phyloP scores from a whole-genome alignment of 2,329 filamentous ascomycete species.

The Xylariales sp. region DNA sequence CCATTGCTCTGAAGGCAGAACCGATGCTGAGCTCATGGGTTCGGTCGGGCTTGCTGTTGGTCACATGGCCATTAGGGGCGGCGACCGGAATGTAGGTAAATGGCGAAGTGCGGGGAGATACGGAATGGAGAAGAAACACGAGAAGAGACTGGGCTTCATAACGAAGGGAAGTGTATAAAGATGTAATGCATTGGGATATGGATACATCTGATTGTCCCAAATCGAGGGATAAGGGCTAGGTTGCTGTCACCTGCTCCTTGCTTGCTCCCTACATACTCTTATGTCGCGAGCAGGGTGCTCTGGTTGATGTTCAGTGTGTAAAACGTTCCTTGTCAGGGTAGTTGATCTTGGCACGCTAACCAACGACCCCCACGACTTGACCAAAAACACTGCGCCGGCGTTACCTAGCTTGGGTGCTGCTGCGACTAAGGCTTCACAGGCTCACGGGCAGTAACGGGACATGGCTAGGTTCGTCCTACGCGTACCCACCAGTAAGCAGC shows the following conservation, averaged over 20 bases:
- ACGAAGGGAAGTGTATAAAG: conserved; percentile 16
- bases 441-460: too few relatives aligned
- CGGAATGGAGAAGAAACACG: conserved; percentile 5
- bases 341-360: too few relatives aligned
- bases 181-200: conserved; percentile 11
- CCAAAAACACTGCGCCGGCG: too few relatives aligned
- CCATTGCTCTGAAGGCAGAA: conserved; percentile 19
- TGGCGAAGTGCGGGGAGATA: not conserved
- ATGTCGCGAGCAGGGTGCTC: too few relatives aligned
- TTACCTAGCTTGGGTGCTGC: too few relatives aligned
- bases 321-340: too few relatives aligned
- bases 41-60: conserved; percentile 2
- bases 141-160: not conserved
- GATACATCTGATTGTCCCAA: not conserved
- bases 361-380: too few relatives aligned
- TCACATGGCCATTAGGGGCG: conserved; percentile 22
- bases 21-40: conserved; percentile 10
- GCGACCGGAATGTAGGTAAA: not conserved
- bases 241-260: conserved; percentile 12
- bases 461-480: too few relatives aligned
- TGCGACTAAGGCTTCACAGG: too few relatives aligned
- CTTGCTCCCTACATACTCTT: not conserved
- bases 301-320: too few relatives aligned
- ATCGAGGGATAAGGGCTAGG: conserved; percentile 6
- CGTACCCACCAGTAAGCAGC: not conserved